Conservation (phyloP, 495 filamentous ascomycete species). For the Penicillium steckii region DNA sequence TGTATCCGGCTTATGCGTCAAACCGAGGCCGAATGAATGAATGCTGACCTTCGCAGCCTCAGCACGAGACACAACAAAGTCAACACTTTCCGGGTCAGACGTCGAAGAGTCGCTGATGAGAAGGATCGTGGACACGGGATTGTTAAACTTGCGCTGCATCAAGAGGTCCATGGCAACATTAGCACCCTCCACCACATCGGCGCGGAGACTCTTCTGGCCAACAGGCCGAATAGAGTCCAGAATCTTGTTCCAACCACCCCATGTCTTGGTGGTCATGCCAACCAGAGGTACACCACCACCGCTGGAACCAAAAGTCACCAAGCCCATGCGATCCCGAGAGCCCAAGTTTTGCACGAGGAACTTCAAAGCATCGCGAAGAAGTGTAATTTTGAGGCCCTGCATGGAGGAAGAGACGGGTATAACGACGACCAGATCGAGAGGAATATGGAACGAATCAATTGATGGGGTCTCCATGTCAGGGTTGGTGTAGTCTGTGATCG, state of each 20-base stretch:
- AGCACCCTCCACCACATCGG: constrained; percentile 95
- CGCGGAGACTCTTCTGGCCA: constrained; percentile 93
- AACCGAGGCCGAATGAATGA: constrained; percentile 92
- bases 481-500: constrained; percentile 61
- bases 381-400: constrained; percentile 96
- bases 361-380: constrained; percentile 88
- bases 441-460: constrained; percentile 74
- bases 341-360: constrained; percentile 94
- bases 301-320: constrained; percentile 97
- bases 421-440: constrained; percentile 93
- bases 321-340: constrained; percentile 90
- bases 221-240: constrained; percentile 87
- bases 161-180: constrained; percentile 99
- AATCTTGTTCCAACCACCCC: constrained; percentile 88
- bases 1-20: constrained; percentile 97
- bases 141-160: constrained; percentile 96
- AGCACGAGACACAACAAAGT: constrained; percentile 96
- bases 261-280: constrained; percentile 95
- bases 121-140: constrained; percentile 93
- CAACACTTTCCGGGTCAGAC: constrained; percentile 91
- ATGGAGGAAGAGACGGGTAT: constrained; percentile 98
- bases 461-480: constrained; percentile 56
- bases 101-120: constrained; percentile 99
- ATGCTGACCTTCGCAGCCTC: constrained; percentile 98
- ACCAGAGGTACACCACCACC: constrained; percentile 91